Evolutionary conservation across 139 green algal genomes (phyloP).

Genomic region (Picochlorum costavermella): DNA sequence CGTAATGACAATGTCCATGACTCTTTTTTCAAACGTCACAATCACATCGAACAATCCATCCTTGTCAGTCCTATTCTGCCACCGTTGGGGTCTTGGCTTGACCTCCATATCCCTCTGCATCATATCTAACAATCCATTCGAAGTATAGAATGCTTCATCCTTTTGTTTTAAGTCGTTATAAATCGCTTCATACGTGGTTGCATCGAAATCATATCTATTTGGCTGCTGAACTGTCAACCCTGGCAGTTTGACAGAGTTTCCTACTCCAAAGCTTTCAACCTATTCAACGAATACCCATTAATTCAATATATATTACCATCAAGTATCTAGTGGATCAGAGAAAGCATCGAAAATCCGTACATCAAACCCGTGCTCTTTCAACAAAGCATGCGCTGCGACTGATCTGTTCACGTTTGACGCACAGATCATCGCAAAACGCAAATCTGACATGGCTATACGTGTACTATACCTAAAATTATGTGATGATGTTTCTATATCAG

Average conservation of each 20-base stretch:
- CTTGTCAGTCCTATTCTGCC: constrained; percentile 7
- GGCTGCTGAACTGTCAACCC: background rate
- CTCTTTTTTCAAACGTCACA: constrained; percentile 4
- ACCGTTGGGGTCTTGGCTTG: constrained; percentile 2
- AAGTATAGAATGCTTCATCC: background rate
- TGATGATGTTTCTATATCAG: background rate
- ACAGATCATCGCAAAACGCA: constrained; percentile 10
- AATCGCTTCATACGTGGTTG: constrained; percentile 6
- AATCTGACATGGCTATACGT: background rate
- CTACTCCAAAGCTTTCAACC: constrained; percentile 10
- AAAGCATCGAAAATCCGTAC: constrained; percentile 6
- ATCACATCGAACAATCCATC: background rate
- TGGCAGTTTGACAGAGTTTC: constrained; percentile 14
- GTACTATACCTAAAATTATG: background rate
- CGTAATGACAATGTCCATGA: constrained; percentile 8
- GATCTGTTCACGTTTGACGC: constrained; percentile 13
- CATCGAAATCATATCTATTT: constrained; percentile 13
- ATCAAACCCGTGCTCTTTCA: constrained; percentile 7
- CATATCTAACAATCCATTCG: constrained; percentile 9
- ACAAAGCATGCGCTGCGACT: constrained; percentile 6
- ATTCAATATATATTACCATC: background rate
- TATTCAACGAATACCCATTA: background rate
- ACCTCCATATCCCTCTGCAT: constrained; percentile 5
- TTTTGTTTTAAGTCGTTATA: constrained; percentile 6
- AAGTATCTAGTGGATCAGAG: background rate